Conservation (phyloP, 2,329 filamentous ascomycete genomes). For the Diplodia mutila region DNA sequence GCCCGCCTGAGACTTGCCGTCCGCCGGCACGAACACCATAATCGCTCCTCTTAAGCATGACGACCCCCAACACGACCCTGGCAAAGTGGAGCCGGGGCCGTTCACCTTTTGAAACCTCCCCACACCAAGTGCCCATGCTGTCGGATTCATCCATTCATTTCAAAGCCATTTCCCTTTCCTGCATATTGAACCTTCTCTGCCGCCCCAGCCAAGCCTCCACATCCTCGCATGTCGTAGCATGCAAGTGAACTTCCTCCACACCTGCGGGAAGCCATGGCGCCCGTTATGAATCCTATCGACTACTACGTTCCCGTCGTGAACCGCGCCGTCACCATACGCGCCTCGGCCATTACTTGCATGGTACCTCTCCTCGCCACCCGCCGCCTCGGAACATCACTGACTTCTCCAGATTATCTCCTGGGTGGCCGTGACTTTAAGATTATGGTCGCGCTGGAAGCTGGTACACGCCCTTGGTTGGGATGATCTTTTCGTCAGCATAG, state of each 20-base stretch:
- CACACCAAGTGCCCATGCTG: background rate
- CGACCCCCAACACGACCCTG: background rate
- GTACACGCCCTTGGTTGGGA: constrained; percentile 41
- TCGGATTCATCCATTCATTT: background rate
- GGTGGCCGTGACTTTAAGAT: constrained; percentile 35
- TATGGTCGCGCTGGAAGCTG: constrained; percentile 36
- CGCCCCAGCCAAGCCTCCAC: background rate
- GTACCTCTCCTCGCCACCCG: background rate
- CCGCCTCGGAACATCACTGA: background rate
- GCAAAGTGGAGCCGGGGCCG: background rate
- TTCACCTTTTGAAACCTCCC: background rate
- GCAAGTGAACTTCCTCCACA: background rate
- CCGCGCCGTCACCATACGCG: constrained; percentile 12
- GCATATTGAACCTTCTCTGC: background rate
- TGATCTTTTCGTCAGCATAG: constrained; percentile 40
- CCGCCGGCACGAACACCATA: constrained; percentile 7
- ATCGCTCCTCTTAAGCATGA: constrained; percentile 2
- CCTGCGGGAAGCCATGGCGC: constrained; percentile 25
- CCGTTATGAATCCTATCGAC: constrained; percentile 8
- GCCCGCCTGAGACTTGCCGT: background rate
- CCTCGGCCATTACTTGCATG: constrained; percentile 8
- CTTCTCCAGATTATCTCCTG: constrained; percentile 33
- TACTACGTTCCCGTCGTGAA: constrained; percentile 22
- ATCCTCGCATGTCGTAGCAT: constrained; percentile 15
- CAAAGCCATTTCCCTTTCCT: background rate